A percentile compares a stretch with the other conserved stretches of the same genome.
Conservation (phyloP, 768 basidiomycete genomes). For the Paxillus involutus region DNA sequence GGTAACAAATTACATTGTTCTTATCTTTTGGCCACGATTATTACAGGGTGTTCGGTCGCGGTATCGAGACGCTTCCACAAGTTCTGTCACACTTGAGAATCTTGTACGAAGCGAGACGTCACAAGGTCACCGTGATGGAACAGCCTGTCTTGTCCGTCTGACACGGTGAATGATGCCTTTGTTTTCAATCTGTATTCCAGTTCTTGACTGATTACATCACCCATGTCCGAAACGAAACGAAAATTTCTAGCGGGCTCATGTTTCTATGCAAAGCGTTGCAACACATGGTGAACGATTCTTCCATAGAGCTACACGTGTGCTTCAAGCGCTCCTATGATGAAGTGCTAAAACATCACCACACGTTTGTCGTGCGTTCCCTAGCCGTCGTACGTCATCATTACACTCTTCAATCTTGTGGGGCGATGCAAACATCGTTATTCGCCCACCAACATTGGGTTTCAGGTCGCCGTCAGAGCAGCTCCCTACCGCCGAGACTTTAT, state of each 20-base stretch:
- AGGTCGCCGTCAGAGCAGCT: slow-evolving; percentile 66
- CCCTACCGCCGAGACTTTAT: slow-evolving; percentile 66
- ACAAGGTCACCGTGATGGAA: slow-evolving; percentile 48
- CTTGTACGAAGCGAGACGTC: slow-evolving; percentile 53
- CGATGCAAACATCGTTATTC: not conserved
- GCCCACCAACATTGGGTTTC: not conserved
- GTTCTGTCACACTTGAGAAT: slow-evolving; percentile 57
- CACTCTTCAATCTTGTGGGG: not conserved
- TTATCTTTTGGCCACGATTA: slow-evolving; percentile 2
- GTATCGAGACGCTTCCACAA: slow-evolving; percentile 41
- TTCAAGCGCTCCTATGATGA: slow-evolving; percentile 72
- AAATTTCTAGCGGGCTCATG: slow-evolving; percentile 52
- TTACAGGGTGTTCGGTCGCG: slow-evolving; percentile 64
- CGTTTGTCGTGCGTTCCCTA: slow-evolving; percentile 62
- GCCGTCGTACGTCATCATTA: slow-evolving; percentile 27
- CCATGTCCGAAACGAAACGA: slow-evolving; percentile 1
- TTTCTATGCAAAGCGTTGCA: slow-evolving; percentile 70
- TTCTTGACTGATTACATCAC: not conserved
- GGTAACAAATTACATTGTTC: slow-evolving; percentile 10
- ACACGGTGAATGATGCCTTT: slow-evolving; percentile 47
- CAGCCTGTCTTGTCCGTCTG: slow-evolving; percentile 62
- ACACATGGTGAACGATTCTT: slow-evolving; percentile 56
- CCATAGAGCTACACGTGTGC: slow-evolving; percentile 59
- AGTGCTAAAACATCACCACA: slow-evolving; percentile 64
- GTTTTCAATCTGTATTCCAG: slow-evolving; percentile 1